phyloP scores from a whole-genome alignment of 2,329 filamentous ascomycete species.

The Aspergillus brasiliensis region DNA sequence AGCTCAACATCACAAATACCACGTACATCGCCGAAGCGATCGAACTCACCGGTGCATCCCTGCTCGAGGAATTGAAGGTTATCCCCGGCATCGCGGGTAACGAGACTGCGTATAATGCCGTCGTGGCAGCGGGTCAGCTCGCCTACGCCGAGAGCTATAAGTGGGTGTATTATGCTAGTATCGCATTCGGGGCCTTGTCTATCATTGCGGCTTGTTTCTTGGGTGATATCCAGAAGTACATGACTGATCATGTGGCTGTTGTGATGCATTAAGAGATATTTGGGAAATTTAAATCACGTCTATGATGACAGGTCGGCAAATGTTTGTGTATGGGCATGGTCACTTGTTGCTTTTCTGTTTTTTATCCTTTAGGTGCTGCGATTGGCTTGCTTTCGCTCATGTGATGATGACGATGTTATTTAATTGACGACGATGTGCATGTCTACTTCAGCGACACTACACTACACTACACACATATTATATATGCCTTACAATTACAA shows the following conservation, averaged over 20 bases:
- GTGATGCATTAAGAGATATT: conserved; percentile 31
- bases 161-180: conserved; percentile 64
- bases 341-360: too few species aligned
- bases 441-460: background rate
- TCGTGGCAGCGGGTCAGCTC: conserved; percentile 59
- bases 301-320: background rate
- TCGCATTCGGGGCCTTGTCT: conserved; percentile 61
- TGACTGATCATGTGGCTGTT: conserved; percentile 62
- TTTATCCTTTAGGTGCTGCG: too few species aligned
- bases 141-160: conserved; percentile 62
- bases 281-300: background rate
- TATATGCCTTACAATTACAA: background rate
- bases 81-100: conserved; percentile 58
- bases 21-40: conserved; percentile 55
- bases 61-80: conserved; percentile 52
- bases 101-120: conserved; percentile 51
- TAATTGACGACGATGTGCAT: too few species aligned
- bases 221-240: conserved; percentile 60
- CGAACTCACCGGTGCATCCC: conserved; percentile 54
- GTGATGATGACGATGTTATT: too few species aligned
- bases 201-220: conserved; percentile 62
- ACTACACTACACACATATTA: background rate
- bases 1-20: conserved; percentile 54
- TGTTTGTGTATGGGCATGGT: background rate
- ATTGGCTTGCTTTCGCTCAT: too few species aligned